phyloP scores from a whole-genome alignment of 257 asterid genomes.

The Solanum ossicruentum region DNA sequence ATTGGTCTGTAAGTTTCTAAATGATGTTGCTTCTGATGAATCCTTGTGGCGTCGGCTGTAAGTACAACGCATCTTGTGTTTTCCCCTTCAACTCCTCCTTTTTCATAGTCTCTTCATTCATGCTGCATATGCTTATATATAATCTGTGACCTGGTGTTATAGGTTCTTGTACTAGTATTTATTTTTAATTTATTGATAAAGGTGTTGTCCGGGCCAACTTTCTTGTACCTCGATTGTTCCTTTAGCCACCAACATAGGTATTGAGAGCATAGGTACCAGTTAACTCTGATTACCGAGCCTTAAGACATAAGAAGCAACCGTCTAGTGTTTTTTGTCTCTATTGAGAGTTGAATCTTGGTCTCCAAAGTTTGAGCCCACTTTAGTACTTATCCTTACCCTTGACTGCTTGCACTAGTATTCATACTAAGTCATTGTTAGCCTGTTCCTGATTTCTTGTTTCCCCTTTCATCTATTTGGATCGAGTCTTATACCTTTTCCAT shows the following conservation, averaged over 20 bases:
- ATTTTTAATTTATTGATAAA: background rate
- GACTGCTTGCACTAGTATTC: background rate
- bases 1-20: slow-evolving; percentile 62
- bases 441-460: background rate
- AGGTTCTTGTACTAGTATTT: background rate
- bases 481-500: background rate
- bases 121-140: background rate
- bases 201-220: background rate
- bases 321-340: background rate
- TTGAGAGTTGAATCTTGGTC: background rate
- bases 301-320: background rate
- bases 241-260: background rate
- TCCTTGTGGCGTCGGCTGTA: slow-evolving; percentile 77
- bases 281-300: background rate
- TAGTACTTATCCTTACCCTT: background rate
- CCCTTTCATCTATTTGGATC: background rate
- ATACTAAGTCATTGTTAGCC: background rate
- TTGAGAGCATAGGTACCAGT: background rate
- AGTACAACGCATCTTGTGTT: slow-evolving; percentile 19
- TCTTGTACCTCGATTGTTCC: background rate
- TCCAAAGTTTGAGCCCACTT: background rate
- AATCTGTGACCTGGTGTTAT: background rate
- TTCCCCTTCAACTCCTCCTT: background rate
- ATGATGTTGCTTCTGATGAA: slow-evolving; percentile 61
- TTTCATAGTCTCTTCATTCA: background rate